Evolutionary conservation across 2,329 filamentous ascomycete species (phyloP), one percentile per base, ranked within the genome.

Genomic region (Cladophialophora exuberans): DNA sequence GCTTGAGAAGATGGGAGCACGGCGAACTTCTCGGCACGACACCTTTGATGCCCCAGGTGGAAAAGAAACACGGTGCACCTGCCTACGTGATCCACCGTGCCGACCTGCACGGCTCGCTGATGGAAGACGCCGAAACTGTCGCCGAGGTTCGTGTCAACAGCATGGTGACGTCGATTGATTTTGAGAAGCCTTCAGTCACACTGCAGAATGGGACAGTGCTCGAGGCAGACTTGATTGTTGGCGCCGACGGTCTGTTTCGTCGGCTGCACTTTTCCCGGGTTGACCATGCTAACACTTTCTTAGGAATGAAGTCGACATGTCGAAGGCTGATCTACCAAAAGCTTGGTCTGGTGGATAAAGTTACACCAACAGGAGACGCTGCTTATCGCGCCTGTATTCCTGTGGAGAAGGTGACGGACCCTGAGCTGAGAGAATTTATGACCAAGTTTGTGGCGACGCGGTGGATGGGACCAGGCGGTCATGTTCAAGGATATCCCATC

Each of bases 71-170:
- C 52, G 66, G 65, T 2, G 64, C 63, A 3, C 63, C 65, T 5
- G 64, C 64, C 48, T 66, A 65, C 47, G 62, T 66, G 41, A 61
- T 67, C 15, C 66, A 68, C 53, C 64, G 66, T 13, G 65, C 65
- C 9, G 65, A 68, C 50, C 56, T 66, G 4, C 42, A 64, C n/a
- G 52, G 52, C 22, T 50, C 51, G 22, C 53, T 67, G 2, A 50
- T 65, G 13, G 55, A 20, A 57, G 38, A 10, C 51, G 64, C 45
- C 25, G 51, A 25, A 63, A 53, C 26, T 36, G 54, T 33, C 56
- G 49, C 25, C 31, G 53, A 42, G 60, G 64, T 13, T 50, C 36
- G 4, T 33, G 55, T 11, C 63, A 64, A 35, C 58, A 67, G 46
- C 62, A 60, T 18, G 18, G 45, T 49, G 3, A 33, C 39, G 6